A percentile compares a stretch with the other conserved stretches of the same genome.
Conservation (phyloP, 2,329 filamentous ascomycete genomes). For the Kalmusia sp. region DNA sequence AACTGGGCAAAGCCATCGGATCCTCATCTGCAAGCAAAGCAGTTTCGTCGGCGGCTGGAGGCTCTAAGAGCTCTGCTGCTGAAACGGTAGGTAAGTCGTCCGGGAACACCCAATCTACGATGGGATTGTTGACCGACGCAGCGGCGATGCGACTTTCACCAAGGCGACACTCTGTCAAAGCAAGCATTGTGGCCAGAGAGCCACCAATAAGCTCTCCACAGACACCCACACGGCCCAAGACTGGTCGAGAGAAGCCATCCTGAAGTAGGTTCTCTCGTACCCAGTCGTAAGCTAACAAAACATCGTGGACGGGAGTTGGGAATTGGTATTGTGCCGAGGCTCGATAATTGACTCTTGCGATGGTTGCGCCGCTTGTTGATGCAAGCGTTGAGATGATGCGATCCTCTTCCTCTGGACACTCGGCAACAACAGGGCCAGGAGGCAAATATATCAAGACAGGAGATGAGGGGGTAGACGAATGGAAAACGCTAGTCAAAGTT, state of each 20-base stretch:
- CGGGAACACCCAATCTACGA: constrained; percentile 57
- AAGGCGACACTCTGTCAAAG: constrained; percentile 56
- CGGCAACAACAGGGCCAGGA: constrained; percentile 46
- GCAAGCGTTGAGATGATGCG: constrained; percentile 44
- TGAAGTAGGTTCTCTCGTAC: constrained; percentile 46
- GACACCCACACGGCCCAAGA: constrained; percentile 49
- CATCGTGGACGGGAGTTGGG: constrained; percentile 57
- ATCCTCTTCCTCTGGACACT: constrained; percentile 34
- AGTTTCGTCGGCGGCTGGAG: constrained; percentile 37
- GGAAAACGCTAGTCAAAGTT: constrained; percentile 38
- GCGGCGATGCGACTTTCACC: constrained; percentile 52
- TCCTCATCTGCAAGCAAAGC: constrained; percentile 39
- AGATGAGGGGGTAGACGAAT: constrained; percentile 33
- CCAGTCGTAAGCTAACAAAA: constrained; percentile 57
- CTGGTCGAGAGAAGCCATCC: constrained; percentile 25
- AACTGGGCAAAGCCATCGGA: constrained; percentile 22
- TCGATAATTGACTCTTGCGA: constrained; percentile 57
- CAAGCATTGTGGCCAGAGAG: constrained; percentile 56
- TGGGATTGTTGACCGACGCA: constrained; percentile 55
- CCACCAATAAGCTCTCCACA: constrained; percentile 58
- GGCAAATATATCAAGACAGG: constrained; percentile 53
- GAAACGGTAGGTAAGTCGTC: constrained; percentile 34
- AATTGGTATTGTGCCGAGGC: constrained; percentile 45
- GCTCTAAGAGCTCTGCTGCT: constrained; percentile 35
- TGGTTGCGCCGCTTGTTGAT: constrained; percentile 45